phyloP scores from a whole-genome alignment of 768 basidiomycete species.

The Collybia sordida region DNA sequence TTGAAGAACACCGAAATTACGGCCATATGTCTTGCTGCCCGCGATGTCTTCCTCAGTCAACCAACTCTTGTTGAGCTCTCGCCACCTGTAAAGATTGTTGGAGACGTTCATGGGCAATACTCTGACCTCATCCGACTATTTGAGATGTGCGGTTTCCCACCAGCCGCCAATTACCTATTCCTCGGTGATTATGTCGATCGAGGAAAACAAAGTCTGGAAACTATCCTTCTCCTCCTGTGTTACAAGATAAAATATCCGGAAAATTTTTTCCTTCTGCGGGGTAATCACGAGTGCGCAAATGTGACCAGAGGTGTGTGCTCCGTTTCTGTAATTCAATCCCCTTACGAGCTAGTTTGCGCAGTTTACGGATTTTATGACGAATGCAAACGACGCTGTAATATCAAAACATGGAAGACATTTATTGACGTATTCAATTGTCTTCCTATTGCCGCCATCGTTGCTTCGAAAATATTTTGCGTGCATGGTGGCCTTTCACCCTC shows the following conservation, averaged over 20 bases:
- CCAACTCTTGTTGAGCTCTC: slow-evolving; percentile 96
- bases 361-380: slow-evolving; percentile 99
- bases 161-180: slow-evolving; percentile 96
- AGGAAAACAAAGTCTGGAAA: slow-evolving; percentile 97
- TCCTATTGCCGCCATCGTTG: slow-evolving; percentile 97
- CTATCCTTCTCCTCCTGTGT: slow-evolving; percentile 92
- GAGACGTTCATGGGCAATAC: slow-evolving; percentile 99
- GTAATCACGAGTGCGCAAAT: slow-evolving; percentile 99
- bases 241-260: slow-evolving; percentile 99
- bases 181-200: slow-evolving; percentile 99
- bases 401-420: slow-evolving; percentile 99
- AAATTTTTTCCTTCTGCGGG: slow-evolving; percentile 97
- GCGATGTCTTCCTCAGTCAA: slow-evolving; percentile 94
- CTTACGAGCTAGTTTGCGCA: slow-evolving; percentile 31
- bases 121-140: slow-evolving; percentile 97
- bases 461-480: slow-evolving; percentile 99
- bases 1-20: slow-evolving; percentile 97
- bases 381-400: slow-evolving; percentile 98
- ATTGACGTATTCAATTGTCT: slow-evolving; percentile 99
- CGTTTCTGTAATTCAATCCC: slow-evolving; percentile 3
- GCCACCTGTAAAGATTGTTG: slow-evolving; percentile 98
- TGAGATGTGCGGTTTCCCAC: slow-evolving; percentile 99
- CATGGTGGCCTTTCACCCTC: slow-evolving; percentile 95
- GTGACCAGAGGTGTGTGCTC: slow-evolving; percentile 82
- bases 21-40: slow-evolving; percentile 90